Evolutionary conservation across 768 basidiomycete genomes (phyloP), one percentile per base, ranked within the genome.

Genomic region (Amanita rubescens): DNA sequence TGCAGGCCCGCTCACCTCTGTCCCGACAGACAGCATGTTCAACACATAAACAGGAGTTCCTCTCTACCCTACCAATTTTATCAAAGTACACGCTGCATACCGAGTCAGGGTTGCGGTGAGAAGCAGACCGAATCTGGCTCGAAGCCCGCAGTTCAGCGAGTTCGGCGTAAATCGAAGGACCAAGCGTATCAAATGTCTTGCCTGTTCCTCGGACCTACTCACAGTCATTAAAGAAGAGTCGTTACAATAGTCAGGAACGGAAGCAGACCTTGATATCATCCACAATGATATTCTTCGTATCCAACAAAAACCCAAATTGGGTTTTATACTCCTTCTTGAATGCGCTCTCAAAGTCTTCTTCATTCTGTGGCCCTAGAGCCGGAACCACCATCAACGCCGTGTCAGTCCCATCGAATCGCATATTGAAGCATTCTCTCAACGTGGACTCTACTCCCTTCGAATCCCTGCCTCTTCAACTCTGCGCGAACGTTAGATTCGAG

Each of bases 361-460:
- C 58, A 84, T 77, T 0, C 75, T 78, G 19, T 75, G 71, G 8
- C 62, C 61, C 17, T 59, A 60, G 2, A 55, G 22, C 20, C 0
- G 86, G 81, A 11, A 91, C 71, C 10, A 93, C 80, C 91, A 97
- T 95, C 59, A 97, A 67, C 14, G 93, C 80, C 0, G 95, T 98
- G 68, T 95, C 93, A 0, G 90, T 94, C 3, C 93, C 93, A 46
- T 94, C 88, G 59, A 94, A 94, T 19, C 92, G 82, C 90, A 93
- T 93, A 62, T 93, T 93, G 41, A 25, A 92, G 71, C 84, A 87
- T 86, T 19, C 86, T 78, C 65, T 95, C 94, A 5, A 87, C 68
- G 50, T 76, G 73, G 47, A 95, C 78, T n/a, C 82, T 78, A 10
- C 79, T 72, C 10, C 74, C 82, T 61, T 81, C 79, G 64, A 96